A percentile compares a stretch with the other conserved stretches of the same genome.
These are phyloP conservation scores for Aspergillus biplanus DNA, from an alignment of 495 filamentous ascomycete genomes.

Conservation along the genomic window DNA sequence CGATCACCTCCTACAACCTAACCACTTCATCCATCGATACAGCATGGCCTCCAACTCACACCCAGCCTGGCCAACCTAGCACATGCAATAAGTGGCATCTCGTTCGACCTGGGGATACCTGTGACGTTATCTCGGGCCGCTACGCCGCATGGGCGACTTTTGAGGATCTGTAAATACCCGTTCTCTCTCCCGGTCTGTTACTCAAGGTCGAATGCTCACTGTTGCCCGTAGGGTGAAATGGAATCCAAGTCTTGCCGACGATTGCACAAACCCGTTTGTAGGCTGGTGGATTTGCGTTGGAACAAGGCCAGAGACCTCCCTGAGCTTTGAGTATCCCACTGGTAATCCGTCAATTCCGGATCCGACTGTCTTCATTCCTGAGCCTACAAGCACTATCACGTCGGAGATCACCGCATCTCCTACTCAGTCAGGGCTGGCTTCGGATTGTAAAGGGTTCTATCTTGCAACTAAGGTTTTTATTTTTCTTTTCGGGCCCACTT, in stretches of 20 bases:
- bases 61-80: conserved; percentile 24
- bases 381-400: background rate
- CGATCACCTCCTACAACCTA: conserved; percentile 14
- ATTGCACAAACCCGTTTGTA: conserved; percentile 14
- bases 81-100: conserved; percentile 27
- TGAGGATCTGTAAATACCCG: conserved; percentile 15
- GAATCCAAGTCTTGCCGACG: conserved; percentile 15
- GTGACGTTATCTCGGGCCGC: conserved; percentile 22
- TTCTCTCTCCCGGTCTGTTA: background rate
- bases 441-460: conserved; percentile 25
- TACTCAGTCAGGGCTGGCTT: conserved; percentile 27
- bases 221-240: conserved; percentile 16
- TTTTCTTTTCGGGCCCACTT: too few species aligned
- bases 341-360: background rate
- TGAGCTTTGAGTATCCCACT: conserved; percentile 8
- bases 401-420: conserved; percentile 18
- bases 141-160: conserved; percentile 12
- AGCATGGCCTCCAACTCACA: conserved; percentile 27
- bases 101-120: conserved; percentile 26
- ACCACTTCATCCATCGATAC: conserved; percentile 10
- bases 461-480: conserved; percentile 16
- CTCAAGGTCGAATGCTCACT: background rate
- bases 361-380: conserved; percentile 8
- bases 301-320: background rate
- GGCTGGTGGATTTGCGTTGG: conserved; percentile 23